Base-by-base conservation (phyloP, 2,329 filamentous ascomycete species). In the Pseudogymnoascus sp. region DNA sequence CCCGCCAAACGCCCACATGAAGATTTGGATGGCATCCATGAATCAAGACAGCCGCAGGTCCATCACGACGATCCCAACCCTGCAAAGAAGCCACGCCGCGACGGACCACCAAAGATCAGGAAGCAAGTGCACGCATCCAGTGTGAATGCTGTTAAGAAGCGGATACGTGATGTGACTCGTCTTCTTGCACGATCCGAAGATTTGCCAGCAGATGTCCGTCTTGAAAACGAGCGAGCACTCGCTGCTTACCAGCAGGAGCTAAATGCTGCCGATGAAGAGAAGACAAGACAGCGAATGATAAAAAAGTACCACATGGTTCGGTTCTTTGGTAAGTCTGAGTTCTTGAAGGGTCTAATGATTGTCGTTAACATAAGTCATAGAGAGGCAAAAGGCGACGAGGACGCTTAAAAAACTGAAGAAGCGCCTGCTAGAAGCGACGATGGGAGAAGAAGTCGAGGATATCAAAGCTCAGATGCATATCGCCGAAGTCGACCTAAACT, bases 281-380 rank as follows among this genome's bases (percentile, higher is more conserved):
- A 84, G 74, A 80, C 79, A 70, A 81, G 84, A 66, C 81, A 80
- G 67, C 80, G 84, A 63, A 90, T 92, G 83, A 91, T 92, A 64
- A 79, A 79, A 59, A 88, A 86, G 72, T 94, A 92, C 68, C 89
- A 93, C 72, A 92, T 90, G 83, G 84, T 93, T 59, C 80, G 90
- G 29, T 94, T 94, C 72, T 93, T 93, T 74, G 90, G 89, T 89
- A 78, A 50, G 81, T 68, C 4, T 39, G 13, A 36, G 64, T n/a
- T 60, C 64, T 11, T 36, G 63, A 1, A 41, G 36, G 4, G 54
- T 59, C 41, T n/a, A 11, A 9, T 37, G 13, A 31, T 10, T 21
- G 13, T 64, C 11, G 54, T 63, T 40, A 63, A 68, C 8, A 66
- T 59, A 11, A 10, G 39, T 58, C 58, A 13, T 64, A 89, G 87